Conservation (phyloP, 441 rosid species). For the Populus hybrid region DNA sequence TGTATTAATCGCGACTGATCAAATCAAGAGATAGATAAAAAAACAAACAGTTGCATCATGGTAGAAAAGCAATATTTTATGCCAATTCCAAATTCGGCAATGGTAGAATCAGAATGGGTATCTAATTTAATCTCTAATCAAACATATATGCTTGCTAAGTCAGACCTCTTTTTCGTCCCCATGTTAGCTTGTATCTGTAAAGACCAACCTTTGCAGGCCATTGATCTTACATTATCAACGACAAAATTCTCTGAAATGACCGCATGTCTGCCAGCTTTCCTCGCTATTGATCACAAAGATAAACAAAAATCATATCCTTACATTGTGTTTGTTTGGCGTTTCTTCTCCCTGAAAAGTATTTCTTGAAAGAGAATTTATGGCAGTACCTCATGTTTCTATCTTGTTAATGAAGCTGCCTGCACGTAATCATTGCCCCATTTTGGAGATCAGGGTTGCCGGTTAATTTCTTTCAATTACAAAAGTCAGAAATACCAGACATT, state of each 20-base stretch:
- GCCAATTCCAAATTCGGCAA: background rate
- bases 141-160: background rate
- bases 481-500: background rate
- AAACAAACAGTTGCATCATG: background rate
- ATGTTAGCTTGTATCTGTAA: background rate
- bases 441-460: background rate
- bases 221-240: background rate
- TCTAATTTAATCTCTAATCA: constrained; percentile 6
- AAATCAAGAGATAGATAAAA: no score
- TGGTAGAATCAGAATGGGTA: constrained; percentile 15
- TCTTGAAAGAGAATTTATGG: background rate
- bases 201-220: background rate
- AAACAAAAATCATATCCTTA: background rate
- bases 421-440: background rate
- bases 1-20: no score
- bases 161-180: background rate
- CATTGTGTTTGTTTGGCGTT: background rate
- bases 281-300: no score
- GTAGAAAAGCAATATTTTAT: background rate
- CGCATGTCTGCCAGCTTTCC: background rate
- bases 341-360: no score
- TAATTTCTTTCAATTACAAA: background rate
- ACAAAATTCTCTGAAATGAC: background rate
- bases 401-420: background rate
- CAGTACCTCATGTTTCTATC: no score